phyloP scores from a whole-genome alignment of 495 filamentous ascomycete species.

The Darksidea phi region DNA sequence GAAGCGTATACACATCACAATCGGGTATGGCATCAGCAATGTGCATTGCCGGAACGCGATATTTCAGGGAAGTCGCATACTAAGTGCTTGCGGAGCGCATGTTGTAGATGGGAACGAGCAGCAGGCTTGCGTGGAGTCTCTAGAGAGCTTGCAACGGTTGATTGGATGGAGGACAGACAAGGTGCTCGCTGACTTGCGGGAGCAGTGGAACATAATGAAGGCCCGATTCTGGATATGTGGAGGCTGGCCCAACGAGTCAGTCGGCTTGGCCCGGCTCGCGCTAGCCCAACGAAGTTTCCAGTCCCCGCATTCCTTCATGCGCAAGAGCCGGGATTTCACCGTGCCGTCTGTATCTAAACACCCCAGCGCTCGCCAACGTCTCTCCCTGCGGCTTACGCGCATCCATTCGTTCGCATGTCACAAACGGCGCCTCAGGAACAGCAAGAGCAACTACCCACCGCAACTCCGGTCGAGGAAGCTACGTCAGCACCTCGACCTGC shows the following conservation, averaged over 20 bases:
- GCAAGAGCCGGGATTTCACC: too few species aligned
- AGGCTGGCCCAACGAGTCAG: too few species aligned
- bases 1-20: constrained; percentile 11
- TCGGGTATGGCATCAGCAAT: constrained; percentile 23
- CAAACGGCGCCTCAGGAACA: constrained; percentile 1
- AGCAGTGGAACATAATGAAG: constrained; percentile 8
- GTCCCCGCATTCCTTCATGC: too few species aligned
- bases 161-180: constrained; percentile 26
- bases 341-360: too few species aligned
- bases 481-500: constrained; percentile 11
- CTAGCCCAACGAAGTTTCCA: too few species aligned
- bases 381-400: too few species aligned
- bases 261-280: too few species aligned
- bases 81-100: constrained; percentile 20
- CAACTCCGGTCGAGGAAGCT: constrained; percentile 4
- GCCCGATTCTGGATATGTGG: too few species aligned
- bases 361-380: too few species aligned
- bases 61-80: constrained; percentile 23
- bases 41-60: constrained; percentile 19
- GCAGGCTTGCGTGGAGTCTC: constrained; percentile 20
- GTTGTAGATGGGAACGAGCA: constrained; percentile 11
- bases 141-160: constrained; percentile 1
- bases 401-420: constrained; percentile 1
- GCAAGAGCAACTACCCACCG: neutral
- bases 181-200: constrained; percentile 11